Percentiles rank a stretch among this genome's conserved stretches.
phyloP scores from a whole-genome alignment of 768 basidiomycete species.

The Mrakia hoshinonis region DNA sequence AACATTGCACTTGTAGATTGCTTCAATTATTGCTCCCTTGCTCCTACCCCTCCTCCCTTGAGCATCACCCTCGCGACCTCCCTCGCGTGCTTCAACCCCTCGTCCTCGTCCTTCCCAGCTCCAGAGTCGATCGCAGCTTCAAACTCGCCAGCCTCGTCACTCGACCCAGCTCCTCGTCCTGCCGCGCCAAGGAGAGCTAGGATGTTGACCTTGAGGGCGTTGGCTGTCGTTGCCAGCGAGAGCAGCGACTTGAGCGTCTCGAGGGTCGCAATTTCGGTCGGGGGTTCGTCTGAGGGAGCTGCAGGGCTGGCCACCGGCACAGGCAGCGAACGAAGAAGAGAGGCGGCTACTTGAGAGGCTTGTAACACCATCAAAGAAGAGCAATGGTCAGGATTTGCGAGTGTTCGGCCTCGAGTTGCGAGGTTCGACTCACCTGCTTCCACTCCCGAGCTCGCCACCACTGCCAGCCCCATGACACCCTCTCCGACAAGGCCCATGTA shows the following conservation, averaged over 20 bases:
- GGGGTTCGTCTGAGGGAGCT: neutral
- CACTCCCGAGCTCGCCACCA: conserved; percentile 57
- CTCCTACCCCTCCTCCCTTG: neutral
- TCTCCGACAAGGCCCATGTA: conserved; percentile 84
- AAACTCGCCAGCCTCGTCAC: neutral
- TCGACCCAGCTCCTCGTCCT: conserved; percentile 7
- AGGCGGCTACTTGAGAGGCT: conserved; percentile 2
- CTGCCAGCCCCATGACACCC: conserved; percentile 68
- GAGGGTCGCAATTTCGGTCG: neutral
- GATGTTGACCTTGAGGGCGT: conserved; percentile 15
- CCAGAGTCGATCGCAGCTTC: neutral
- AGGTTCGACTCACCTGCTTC: conserved; percentile 34
- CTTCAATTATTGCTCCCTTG: no score
- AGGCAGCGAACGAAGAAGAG: conserved; percentile 3
- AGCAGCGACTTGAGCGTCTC: neutral
- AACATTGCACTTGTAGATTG: no score
- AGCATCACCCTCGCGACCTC: conserved; percentile 7
- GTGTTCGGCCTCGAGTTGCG: neutral
- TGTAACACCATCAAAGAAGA: neutral
- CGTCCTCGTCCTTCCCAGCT: neutral
- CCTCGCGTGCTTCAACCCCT: neutral
- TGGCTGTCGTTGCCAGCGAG: neutral
- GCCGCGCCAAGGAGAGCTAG: conserved; percentile 14
- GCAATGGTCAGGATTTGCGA: neutral
- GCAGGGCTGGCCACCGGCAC: neutral